phyloP scores from a whole-genome alignment of 2,329 filamentous ascomycete genomes.

The Septoria petroselini region DNA sequence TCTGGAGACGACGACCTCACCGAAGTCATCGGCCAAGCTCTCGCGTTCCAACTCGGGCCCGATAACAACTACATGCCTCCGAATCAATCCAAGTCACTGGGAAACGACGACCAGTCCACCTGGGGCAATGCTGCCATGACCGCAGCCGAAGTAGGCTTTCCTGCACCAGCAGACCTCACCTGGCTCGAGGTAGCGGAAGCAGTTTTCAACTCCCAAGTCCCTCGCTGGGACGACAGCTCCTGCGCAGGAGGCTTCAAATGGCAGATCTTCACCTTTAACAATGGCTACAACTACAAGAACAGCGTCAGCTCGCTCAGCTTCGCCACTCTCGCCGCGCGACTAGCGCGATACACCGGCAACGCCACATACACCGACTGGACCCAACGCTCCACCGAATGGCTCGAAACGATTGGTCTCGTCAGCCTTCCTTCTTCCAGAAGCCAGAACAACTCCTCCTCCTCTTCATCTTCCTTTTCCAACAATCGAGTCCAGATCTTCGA shows the following conservation, averaged over 20 bases:
- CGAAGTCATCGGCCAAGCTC: slow-evolving; percentile 55
- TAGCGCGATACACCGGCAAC: slow-evolving; percentile 41
- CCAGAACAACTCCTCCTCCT: too few species aligned
- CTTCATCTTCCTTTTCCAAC: slow-evolving; percentile 4
- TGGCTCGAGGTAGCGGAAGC: slow-evolving; percentile 71
- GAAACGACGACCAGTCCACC: slow-evolving; percentile 62
- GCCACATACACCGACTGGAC: slow-evolving; percentile 65
- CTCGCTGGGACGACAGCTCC: slow-evolving; percentile 62
- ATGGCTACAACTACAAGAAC: slow-evolving; percentile 81
- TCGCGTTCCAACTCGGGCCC: slow-evolving; percentile 60
- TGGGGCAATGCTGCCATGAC: slow-evolving; percentile 79
- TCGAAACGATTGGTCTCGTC: slow-evolving; percentile 55
- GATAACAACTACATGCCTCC: slow-evolving; percentile 60
- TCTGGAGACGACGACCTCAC: slow-evolving; percentile 64
- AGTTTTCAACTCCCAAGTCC: slow-evolving; percentile 72
- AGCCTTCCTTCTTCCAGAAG: slow-evolving; percentile 37
- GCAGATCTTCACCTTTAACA: slow-evolving; percentile 78
- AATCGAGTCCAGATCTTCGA: slow-evolving; percentile 54
- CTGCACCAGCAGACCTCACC: slow-evolving; percentile 39
- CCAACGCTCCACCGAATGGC: slow-evolving; percentile 64
- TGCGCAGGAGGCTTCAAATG: slow-evolving; percentile 76
- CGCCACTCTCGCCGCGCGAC: slow-evolving; percentile 69
- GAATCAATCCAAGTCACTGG: slow-evolving; percentile 39
- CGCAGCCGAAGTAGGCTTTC: slow-evolving; percentile 73
- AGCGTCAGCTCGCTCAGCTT: slow-evolving; percentile 76